Base-by-base conservation (phyloP, 2,329 filamentous ascomycete species). In the Ceratocystis destructans region DNA sequence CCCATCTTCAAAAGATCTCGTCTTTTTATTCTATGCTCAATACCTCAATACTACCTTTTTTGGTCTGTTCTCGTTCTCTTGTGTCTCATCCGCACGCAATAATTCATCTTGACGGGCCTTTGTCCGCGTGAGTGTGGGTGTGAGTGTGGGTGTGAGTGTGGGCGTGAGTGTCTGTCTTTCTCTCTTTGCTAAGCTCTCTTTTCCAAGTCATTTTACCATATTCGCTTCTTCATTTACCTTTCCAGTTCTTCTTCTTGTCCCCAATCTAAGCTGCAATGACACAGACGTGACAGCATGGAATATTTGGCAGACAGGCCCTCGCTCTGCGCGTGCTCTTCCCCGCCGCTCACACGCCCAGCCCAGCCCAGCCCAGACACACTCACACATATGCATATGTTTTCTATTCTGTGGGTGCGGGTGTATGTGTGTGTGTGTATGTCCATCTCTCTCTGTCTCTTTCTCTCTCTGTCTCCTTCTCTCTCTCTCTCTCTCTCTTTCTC, bases 61-160 rank as follows among this genome's bases (percentile, higher is more conserved):
- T 57, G 53, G 53, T 57, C 53, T 57, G 53, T 57, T 57, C 53
- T 33, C 28, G 15, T 31, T 57, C 50, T 57, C 1, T 17, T 33
- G 25, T 57, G 53, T 57, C 53, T 57, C 53, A 33, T 57, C 53
- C 31, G 25, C 53, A 57, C 25, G 28, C n/a, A 57, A 28, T 17
- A 57, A 57, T 57, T 57, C 53, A 57, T 57, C 53, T 57, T 57
- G 22, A 57, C 53, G 53, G 53, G 53, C 53, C 33, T 33, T 28
- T 57, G 53, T 57, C 53, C 53, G 53, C 31, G 53, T 57, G 53
- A 7, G 46, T 20, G 46, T 48, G 46, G 2, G n/a, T 25, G 4
- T 50, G n/a, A 7, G n/a, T 46, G 44, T 46, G 44, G 12, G 44
- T 25, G 4, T 50, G n/a, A 7, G n/a, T 46, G 44, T 46, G 44